Evolutionary conservation across 371 early-diverging fungal genomes (phyloP), one percentile per base, ranked within the genome.

Genomic region (Mortierella sp.): DNA sequence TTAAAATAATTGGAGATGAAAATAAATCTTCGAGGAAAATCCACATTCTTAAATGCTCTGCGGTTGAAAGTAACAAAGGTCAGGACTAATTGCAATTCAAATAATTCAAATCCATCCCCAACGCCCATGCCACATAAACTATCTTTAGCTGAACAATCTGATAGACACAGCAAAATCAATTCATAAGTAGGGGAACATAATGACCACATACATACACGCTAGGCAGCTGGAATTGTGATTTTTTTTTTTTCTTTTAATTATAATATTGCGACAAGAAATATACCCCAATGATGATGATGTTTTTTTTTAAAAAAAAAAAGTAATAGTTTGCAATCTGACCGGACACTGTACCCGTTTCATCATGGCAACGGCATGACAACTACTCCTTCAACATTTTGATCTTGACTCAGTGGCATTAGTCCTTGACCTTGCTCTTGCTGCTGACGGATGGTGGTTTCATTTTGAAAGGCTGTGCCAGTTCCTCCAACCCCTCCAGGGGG

Each of bases 311-410:
- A 43, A 59, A 51, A 40, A 55, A 51, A 40, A 34, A 34, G 34
- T 34, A 12, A 55, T 19, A 53, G 23, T 53, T 53, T 26, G 22
- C 22, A 53, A 26, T 28, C 8, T 23, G 26, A 6, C 55, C 0
- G 55, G 26, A 26, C 8, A 54, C 34, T 45, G 26, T 31, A 34
- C 17, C 13, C 37, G 17, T 15, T 60, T 51, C 43, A 59, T 69
- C 57, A 75, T 69, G 64, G 75, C 71, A 76, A 66, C 0, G 76
- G 60, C 71, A 66, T 56, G n/a, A 76, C 70, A 15, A 67, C 67
- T 35, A 76, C 76, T 10, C 72, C 72, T 31, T 72, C 61, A 29
- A 61, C 65, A 58, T 64, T 71, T 42, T 34, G 68, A 19, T 77
- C 72, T 31, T 58, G 72, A 49, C 71, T 76, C 45, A 58, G 35